Conservation (phyloP, 208 protist genomes). For the Phytomonas sp. region DNA sequence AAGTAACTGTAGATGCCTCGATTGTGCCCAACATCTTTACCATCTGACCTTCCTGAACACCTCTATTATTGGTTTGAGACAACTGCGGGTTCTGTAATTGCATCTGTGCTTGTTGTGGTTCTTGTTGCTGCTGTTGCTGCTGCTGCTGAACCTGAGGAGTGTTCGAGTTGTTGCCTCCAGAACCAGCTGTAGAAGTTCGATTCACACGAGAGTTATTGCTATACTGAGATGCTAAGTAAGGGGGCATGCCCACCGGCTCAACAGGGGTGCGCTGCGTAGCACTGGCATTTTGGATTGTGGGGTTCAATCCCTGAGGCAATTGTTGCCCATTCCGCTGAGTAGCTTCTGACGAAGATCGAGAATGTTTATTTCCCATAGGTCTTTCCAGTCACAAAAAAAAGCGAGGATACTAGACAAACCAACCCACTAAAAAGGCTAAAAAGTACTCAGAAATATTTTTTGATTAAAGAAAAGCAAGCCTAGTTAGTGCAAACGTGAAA, state of each 20-base stretch:
- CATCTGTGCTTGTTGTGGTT: conserved; percentile 17
- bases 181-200: background rate
- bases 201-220: conserved; percentile 24
- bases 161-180: conserved; percentile 12
- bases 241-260: conserved; percentile 46
- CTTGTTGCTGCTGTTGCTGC: conserved; percentile 18
- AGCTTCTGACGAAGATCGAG: background rate
- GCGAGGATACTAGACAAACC: background rate
- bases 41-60: conserved; percentile 88
- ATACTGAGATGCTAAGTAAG: conserved; percentile 67
- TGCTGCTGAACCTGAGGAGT: conserved; percentile 13
- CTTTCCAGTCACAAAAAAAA: background rate
- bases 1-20: conserved; percentile 75
- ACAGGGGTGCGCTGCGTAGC: background rate
- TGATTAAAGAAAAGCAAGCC: background rate
- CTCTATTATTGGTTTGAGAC: conserved; percentile 21
- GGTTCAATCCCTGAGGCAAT: background rate
- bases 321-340: background rate
- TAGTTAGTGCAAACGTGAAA: background rate
- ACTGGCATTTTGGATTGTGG: background rate
- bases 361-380: background rate
- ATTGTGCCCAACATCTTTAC: conserved; percentile 88
- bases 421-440: background rate
- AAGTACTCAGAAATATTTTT: background rate
- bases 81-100: background rate